Conservation (phyloP, 2,329 filamentous ascomycete genomes). For the Xylaria sp. region DNA sequence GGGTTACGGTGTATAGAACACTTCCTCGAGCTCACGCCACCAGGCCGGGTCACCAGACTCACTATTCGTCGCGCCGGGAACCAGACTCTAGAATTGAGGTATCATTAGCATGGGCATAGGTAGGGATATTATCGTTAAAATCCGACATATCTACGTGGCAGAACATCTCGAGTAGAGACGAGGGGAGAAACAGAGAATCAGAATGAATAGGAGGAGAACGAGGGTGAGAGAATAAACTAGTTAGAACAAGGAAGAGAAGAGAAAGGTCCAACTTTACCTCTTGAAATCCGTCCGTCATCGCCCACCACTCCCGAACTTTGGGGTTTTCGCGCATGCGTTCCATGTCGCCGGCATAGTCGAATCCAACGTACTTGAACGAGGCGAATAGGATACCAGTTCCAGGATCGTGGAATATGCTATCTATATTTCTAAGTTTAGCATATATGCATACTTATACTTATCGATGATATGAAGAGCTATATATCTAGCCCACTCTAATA, state of each 20-base stretch:
- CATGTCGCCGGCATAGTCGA: slow-evolving; percentile 80
- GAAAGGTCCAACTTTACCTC: slow-evolving; percentile 55
- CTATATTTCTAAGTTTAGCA: slow-evolving; percentile 52
- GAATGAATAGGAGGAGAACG: neutral
- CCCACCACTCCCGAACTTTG: slow-evolving; percentile 82
- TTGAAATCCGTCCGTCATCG: slow-evolving; percentile 82
- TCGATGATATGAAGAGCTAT: neutral
- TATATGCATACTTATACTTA: neutral
- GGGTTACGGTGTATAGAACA: slow-evolving; percentile 69
- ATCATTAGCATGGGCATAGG: slow-evolving; percentile 20
- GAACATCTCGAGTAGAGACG: neutral
- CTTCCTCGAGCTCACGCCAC: slow-evolving; percentile 77
- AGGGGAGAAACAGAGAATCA: neutral
- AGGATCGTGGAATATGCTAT: slow-evolving; percentile 79
- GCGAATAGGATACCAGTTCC: slow-evolving; percentile 74
- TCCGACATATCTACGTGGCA: neutral
- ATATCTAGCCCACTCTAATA: neutral
- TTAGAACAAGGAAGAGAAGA: neutral
- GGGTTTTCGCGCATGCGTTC: slow-evolving; percentile 77
- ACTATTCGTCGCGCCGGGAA: slow-evolving; percentile 68
- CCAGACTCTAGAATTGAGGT: slow-evolving; percentile 53
- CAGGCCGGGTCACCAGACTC: slow-evolving; percentile 70
- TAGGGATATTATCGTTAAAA: neutral
- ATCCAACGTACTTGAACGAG: slow-evolving; percentile 82
- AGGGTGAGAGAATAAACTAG: neutral